Conservation (phyloP, 2,329 filamentous ascomycete species). For the Teratosphaeria destructans region DNA sequence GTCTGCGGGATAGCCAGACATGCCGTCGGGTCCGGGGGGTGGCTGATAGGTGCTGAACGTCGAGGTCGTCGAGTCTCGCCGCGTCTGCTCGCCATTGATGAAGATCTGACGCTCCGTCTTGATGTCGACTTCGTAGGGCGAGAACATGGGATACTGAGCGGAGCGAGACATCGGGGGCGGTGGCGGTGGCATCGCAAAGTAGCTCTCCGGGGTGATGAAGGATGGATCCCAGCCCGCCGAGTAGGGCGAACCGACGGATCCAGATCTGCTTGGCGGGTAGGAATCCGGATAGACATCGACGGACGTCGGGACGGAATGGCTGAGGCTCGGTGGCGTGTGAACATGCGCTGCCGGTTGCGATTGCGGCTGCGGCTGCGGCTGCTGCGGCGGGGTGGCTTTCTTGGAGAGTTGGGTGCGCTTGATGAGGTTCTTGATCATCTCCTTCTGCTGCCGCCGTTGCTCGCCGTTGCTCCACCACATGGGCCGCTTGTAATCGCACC, state of each 20-base stretch:
- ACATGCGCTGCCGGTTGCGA: conserved; percentile 32
- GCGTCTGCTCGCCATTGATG: conserved; percentile 77
- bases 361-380: conserved; percentile 7
- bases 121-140: conserved; percentile 88
- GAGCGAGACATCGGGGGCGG: conserved; percentile 26
- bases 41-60: conserved; percentile 87
- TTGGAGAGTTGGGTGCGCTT: conserved; percentile 92
- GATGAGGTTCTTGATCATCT: conserved; percentile 93
- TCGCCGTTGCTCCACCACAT: conserved; percentile 97
- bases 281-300: conserved; percentile 64
- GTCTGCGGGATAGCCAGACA: conserved; percentile 50
- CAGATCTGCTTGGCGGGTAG: conserved; percentile 60
- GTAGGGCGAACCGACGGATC: conserved; percentile 71
- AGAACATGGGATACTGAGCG: conserved; percentile 46
- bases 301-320: conserved; percentile 71
- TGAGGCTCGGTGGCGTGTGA: conserved; percentile 65
- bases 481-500: conserved; percentile 92
- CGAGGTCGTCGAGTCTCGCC: conserved; percentile 77
- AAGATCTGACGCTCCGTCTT: conserved; percentile 93
- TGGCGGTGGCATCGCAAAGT: conserved; percentile 52
- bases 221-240: conserved; percentile 57
- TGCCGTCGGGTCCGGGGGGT: conserved; percentile 59
- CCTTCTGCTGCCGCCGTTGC: conserved; percentile 75
- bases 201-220: conserved; percentile 44
- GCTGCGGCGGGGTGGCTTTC: conserved; percentile 51